Evolutionary conservation across 129 eudicot species (phyloP), one percentile per base, ranked within the genome.

Genomic region (Helichrysum umbraculigerum): DNA sequence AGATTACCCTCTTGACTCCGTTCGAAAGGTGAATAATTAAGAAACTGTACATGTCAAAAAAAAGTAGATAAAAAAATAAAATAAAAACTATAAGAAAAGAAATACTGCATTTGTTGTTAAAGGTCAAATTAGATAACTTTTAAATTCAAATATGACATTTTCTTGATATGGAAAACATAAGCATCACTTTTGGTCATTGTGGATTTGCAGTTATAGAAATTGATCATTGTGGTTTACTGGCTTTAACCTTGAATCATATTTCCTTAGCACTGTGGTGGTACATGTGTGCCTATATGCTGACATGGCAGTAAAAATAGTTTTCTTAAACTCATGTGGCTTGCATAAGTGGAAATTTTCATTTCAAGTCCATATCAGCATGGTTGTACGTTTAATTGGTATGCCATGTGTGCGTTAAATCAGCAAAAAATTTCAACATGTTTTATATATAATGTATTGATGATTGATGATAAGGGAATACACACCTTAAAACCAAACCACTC

Each of bases 1-100:
- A 15, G 85, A 91, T 39, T 88, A 84, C 78, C 93, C 98, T 58
- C 75, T 85, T 15, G 97, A 94, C 60, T 87, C 90, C 0, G 83
- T 94, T 70, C 77, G 70, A 34, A 90, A 94, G 98, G 98, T 88
- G 81, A 66, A 66, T 44, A 66, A 65, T 22, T 29, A 63, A 47
- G 3, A 12, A 47, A 47, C 54, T 47, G 1, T n/a, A 56, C 33
- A 54, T 56, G 56, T 25, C 16, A 58, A 52, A 35, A 28, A 37
- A 15, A 21, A 25, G 0, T 25, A 25, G 0, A 25, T 25, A 25
- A 25, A 25, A 25, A 25, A 25, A 25, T 25, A 25, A 25, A 1
- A 25, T 25, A 25, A 25, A 25, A 10, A 3, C 1, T 39, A 62
- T 11, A 63, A 47, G 50, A 44, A 44, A 22, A 39, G 10, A 63